Evolutionary conservation across 78 protist species (phyloP), one percentile per base, ranked within the genome.

Genomic region (Dictyostelium citrinum): DNA sequence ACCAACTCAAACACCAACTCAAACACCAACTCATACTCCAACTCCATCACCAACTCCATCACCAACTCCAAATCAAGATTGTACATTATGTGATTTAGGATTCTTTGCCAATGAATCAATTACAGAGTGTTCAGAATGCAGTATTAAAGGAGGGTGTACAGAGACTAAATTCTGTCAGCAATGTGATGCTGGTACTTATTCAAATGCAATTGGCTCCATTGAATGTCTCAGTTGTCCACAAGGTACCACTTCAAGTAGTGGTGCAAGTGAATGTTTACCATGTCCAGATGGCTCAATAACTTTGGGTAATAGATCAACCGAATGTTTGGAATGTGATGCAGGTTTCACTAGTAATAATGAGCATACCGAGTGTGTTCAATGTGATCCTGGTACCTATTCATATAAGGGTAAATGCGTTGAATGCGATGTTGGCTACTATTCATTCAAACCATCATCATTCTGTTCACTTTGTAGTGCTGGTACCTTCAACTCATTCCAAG

Each of bases 311-410:
- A 82, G 55, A 12, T 37, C 92, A 24, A 31, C 67, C 0, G 10
- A 14, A 5, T 86, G 92, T 86, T 11, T 17, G 7, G 20, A 51
- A 14, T 86, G 92, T 61, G 43, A 45, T 20, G 45, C 76, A 1
- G 92, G 92, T 3, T 37, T 7, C 22, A 14, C 83, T 1, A 46
- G 39, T 11, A 74, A 58, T 27, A 45, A 35, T 5, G 84, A 81
- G 12, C 84, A 76, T 39, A 64, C 71, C 2, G 43, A 24, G 5
- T 86, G 92, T 64, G 33, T 45, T 1, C 39, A 77, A 27, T 86
- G 92, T 51, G 81, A 51, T 55, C 78, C 82, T 35, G 92, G 92
- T 43, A 9, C 17, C 33, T 80, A 10, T 33, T 80, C 74, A 22
- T 10, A 0, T 7, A n/a, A 39, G 8, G 92, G 84, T 16, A 33